These are phyloP conservation scores for Nannochloris sp. DNA, from an alignment of 139 green algal species.

Conservation along the genomic window DNA sequence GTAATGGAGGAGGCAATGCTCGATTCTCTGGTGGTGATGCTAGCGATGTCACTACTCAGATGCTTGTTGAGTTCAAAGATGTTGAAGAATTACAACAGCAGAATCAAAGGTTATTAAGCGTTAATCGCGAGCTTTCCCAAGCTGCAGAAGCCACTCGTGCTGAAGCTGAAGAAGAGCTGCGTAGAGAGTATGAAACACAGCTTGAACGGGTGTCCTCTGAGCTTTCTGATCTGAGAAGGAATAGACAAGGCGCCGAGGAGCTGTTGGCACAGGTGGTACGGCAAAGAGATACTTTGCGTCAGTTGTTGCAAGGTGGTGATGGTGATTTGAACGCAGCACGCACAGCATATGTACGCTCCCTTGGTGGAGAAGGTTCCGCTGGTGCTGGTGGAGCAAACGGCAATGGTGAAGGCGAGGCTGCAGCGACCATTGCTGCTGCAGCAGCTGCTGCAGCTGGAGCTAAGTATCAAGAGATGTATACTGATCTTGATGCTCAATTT, in stretches of 20 bases:
- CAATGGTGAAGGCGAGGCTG: neutral
- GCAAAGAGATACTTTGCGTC: constrained; percentile 44
- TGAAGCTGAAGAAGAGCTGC: constrained; percentile 11
- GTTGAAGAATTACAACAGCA: constrained; percentile 40
- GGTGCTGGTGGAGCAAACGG: neutral
- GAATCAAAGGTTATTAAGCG: constrained; percentile 37
- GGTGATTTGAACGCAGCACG: constrained; percentile 13
- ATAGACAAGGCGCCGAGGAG: constrained; percentile 9
- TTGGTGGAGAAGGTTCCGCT: neutral
- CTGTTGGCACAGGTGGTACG: constrained; percentile 26
- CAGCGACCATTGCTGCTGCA: neutral
- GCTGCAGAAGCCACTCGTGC: constrained; percentile 22
- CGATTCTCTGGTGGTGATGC: constrained; percentile 13
- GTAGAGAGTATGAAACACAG: constrained; percentile 14
- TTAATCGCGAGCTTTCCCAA: constrained; percentile 34
- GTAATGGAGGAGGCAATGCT: neutral
- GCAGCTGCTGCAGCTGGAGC: neutral
- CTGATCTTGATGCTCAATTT: constrained; percentile 19
- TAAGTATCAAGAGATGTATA: constrained; percentile 12
- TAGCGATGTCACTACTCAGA: constrained; percentile 29
- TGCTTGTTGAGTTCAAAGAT: neutral
- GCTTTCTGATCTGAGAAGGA: constrained; percentile 16
- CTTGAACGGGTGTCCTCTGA: constrained; percentile 14
- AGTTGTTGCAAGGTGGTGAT: constrained; percentile 26
- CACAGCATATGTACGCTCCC: neutral